Percentiles rank a stretch among this genome's conserved stretches.
Evolutionary conservation across 257 asterid species (phyloP).

Genomic region (Forsythia viridissima): DNA sequence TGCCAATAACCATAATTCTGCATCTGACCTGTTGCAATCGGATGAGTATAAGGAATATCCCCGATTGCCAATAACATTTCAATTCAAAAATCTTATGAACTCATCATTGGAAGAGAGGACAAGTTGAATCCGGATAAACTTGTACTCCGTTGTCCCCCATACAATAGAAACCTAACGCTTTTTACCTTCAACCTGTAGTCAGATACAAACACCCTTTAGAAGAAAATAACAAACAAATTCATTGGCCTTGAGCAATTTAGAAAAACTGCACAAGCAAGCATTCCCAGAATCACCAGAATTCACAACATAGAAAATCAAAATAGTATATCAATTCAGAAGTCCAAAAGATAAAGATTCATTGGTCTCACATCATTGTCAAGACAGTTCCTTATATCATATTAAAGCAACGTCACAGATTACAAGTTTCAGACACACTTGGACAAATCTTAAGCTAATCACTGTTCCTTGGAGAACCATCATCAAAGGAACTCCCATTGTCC

Average conservation of each 20-base stretch:
- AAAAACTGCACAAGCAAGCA: too few species aligned
- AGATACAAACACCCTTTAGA: background rate
- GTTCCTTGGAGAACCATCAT: slow-evolving; percentile 48
- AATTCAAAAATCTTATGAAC: too few species aligned
- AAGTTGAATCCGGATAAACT: too few species aligned
- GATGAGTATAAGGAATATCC: too few species aligned
- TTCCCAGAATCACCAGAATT: background rate
- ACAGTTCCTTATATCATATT: background rate
- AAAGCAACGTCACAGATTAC: background rate
- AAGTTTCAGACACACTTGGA: background rate
- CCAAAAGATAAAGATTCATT: background rate
- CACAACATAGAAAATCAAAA: background rate
- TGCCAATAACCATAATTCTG: too few species aligned
- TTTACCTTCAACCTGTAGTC: background rate
- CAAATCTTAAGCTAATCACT: slow-evolving; percentile 32
- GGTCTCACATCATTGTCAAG: background rate
- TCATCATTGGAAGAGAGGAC: too few species aligned
- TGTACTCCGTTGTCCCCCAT: too few species aligned
- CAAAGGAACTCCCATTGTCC: slow-evolving; percentile 35
- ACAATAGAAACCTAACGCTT: too few species aligned
- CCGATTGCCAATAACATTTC: too few species aligned
- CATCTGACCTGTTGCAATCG: too few species aligned
- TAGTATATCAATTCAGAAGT: background rate
- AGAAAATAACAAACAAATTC: background rate
- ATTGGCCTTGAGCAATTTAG: background rate